Conservation (phyloP, 2,329 filamentous ascomycete genomes). For the Geosmithia morbida region DNA sequence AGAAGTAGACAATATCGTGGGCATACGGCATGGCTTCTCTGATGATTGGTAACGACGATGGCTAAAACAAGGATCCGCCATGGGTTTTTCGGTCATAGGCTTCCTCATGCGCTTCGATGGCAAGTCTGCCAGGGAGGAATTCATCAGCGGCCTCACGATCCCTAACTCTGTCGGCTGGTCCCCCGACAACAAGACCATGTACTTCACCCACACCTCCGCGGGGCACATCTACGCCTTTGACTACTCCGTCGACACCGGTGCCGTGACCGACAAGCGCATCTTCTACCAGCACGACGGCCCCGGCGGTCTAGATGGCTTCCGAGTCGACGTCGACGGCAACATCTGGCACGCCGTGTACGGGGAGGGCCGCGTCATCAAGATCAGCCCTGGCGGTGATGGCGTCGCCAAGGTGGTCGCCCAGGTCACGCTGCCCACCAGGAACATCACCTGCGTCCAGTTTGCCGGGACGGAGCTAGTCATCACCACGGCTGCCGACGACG, state of each 20-base stretch:
- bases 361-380: constrained; percentile 58
- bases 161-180: constrained; percentile 24
- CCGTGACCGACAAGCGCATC: constrained; percentile 51
- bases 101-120: constrained; percentile 59
- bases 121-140: constrained; percentile 40
- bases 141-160: constrained; percentile 55
- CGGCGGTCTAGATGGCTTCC: constrained; percentile 71
- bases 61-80: no score
- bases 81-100: constrained; percentile 29
- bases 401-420: constrained; percentile 56
- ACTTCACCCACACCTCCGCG: constrained; percentile 67
- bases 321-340: constrained; percentile 70
- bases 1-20: background rate
- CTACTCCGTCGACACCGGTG: constrained; percentile 47
- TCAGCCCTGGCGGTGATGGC: constrained; percentile 34
- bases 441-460: constrained; percentile 72
- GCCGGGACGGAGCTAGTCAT: constrained; percentile 63
- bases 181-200: constrained; percentile 19
- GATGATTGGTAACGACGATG: no score
- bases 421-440: constrained; percentile 60
- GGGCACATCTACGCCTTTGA: constrained; percentile 61
- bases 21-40: no score
- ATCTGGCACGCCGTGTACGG: constrained; percentile 85
- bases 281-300: constrained; percentile 57
- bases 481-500: constrained; percentile 50